These are phyloP conservation scores for Boletus sp. DNA, from an alignment of 768 basidiomycete genomes.

Conservation along the genomic window DNA sequence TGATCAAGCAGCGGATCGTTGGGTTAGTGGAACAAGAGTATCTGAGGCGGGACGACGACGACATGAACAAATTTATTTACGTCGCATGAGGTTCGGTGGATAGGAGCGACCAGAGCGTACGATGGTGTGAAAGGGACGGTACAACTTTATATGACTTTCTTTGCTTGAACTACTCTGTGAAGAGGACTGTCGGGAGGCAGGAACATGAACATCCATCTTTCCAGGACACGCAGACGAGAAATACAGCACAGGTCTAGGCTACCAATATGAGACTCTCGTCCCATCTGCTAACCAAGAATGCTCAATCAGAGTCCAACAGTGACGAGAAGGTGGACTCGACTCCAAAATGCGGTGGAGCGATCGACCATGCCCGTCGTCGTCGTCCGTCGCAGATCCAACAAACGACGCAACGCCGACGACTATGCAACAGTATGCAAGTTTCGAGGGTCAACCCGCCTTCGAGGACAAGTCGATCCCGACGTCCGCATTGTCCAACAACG, in stretches of 20 bases:
- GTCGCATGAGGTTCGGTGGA: conserved; percentile 51
- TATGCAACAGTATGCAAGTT: too few species aligned
- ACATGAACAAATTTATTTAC: conserved; percentile 74
- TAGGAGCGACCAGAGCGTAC: not conserved
- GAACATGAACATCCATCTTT: not conserved
- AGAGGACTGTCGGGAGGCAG: not conserved
- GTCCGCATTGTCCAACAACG: conserved; percentile 58
- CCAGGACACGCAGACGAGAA: not conserved
- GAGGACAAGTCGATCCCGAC: conserved; percentile 25
- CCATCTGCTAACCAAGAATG: not conserved
- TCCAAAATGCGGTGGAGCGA: not conserved
- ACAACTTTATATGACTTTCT: not conserved
- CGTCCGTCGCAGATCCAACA: not conserved
- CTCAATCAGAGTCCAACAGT: not conserved
- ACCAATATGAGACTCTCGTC: not conserved
- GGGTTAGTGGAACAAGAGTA: conserved; percentile 85
- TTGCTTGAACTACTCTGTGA: not conserved
- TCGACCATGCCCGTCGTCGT: not conserved
- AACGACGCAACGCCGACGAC: not conserved
- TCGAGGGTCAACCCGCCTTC: not conserved
- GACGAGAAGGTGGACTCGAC: not conserved
- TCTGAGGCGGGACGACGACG: conserved; percentile 69
- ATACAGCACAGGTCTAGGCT: not conserved
- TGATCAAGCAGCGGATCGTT: conserved; percentile 85
- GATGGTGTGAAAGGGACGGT: not conserved